Base-by-base conservation (phyloP, 2,329 filamentous ascomycete species). In the Talaromyces rugulosus region DNA sequence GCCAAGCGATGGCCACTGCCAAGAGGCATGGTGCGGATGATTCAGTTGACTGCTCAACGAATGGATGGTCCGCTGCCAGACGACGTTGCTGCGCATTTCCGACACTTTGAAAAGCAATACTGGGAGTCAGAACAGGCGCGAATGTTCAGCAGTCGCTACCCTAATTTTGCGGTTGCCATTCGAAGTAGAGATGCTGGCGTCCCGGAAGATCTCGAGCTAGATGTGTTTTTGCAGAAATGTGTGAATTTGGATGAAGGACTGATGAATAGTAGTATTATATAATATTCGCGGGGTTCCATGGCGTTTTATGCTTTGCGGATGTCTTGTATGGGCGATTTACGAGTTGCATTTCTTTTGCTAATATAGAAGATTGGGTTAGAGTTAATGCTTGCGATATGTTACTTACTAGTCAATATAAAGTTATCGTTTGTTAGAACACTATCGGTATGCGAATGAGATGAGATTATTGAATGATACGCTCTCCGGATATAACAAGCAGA, bases 161-260 rank as follows among this genome's bases (percentile, higher is more conserved):
- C 70, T 27, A 64, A 62, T 52, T 59, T 63, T 18, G 60, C 64
- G 5, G 42, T 63, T 5, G 47, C 63, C 7, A 58, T 65, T 14
- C 59, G n/a, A 14, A 53, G 44, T 12, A 31, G 53, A 54, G n/a
- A 28, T 7, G 27, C 30, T n/a, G 18, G 54, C 27, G 33, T 58
- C 5, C 50, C 59, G 11, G 61, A 64, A 16, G 61, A 64, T 50
- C 53, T 66, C 14, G 67, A 67, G 54, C 12, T 74, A 60, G 70
- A 74, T 53, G 63, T 62, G 40, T 69, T 73, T 59, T 58, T 74
- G 23, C 66, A 70, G 53, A 73, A 72, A 59, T 74, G 70, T 69
- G 69, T 59, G 61, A 59, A 36, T 50, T 30, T 62, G 56, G 61
- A 56, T 14, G 14, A 34, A n/a, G 30, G 3, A 1, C 3, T 2